Evolutionary conservation across 2,329 filamentous ascomycete genomes (phyloP), one percentile per base, ranked within the genome.

Genomic region (Fusarium avenaceum): DNA sequence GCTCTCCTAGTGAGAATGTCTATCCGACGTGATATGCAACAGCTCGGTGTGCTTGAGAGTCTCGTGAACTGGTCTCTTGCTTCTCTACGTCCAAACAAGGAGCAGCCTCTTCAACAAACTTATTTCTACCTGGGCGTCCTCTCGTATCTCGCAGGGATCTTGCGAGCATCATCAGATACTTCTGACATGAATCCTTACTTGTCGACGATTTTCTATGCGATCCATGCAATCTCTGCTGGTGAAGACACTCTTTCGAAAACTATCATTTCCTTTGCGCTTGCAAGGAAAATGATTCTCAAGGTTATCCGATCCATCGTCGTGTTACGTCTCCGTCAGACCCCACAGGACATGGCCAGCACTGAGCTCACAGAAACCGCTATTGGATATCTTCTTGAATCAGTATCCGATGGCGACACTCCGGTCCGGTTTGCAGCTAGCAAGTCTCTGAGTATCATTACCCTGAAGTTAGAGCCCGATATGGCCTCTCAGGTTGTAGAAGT

Each of bases 351-450:
- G 75, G 70, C 74, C 14, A 80, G 80, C 51, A 83, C 81, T 6
- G 86, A 86, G 55, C 83, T 91, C 76, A 78, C 97, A 17, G 95
- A 98, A 79, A 90, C 90, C 30, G 87, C 92, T 6, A 93, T 99
- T 70, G 92, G 94, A 54, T 89, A 92, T 73, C 84, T 97, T 4
- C 85, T 99, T 4, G 90, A 93, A 62, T 86, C 87, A 14, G 82
- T 98, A 2, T 89, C 89, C 3, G 96, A 99, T 77, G 92, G 92
- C 63, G 94, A 98, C 74, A 97, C 94, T 0, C 93, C 94, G 1
- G 94, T 99, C 14, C 86, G 96, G 38, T 88, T 97, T 72, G 92
- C 95, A 32, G 93, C 95, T 20, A 97, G 94, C 77, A 99, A 99
- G 80, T 92, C 94, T 6, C 86, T 98, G 44, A 97, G 94, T 78